These are phyloP conservation scores for Colletotrichum acutatum DNA, from an alignment of 2,329 filamentous ascomycete species.

Conservation along the genomic window DNA sequence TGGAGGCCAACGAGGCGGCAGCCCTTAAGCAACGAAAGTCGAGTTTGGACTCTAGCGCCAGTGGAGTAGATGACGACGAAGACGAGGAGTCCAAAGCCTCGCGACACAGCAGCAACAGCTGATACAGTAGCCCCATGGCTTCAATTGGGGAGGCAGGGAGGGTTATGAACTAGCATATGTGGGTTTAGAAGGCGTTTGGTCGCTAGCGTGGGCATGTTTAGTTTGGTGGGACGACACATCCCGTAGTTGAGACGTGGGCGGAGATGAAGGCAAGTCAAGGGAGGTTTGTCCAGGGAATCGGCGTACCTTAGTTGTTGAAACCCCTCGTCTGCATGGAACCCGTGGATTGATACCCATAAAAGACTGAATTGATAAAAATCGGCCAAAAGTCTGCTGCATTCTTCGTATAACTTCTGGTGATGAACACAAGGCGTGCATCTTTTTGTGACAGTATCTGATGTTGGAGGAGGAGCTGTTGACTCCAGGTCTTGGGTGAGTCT, in stretches of 20 bases:
- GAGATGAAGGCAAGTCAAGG: background rate
- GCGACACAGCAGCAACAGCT: constrained; percentile 29
- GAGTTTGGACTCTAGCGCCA: constrained; percentile 43
- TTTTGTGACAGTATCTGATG: background rate
- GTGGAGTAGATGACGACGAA: constrained; percentile 46
- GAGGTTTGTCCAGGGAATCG: background rate
- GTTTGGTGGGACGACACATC: background rate
- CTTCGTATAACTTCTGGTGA: background rate
- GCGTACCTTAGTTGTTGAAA: background rate
- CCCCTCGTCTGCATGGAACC: background rate
- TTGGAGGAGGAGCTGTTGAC: background rate
- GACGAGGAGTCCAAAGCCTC: constrained; percentile 45
- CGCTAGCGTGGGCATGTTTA: constrained; percentile 15
- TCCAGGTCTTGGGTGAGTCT: constrained; percentile 27
- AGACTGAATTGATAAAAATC: background rate
- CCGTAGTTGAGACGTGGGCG: background rate
- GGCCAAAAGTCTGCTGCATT: background rate
- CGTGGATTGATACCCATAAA: constrained; percentile 31
- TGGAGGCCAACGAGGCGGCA: constrained; percentile 69
- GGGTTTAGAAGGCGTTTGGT: constrained; percentile 14
- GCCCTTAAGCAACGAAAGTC: constrained; percentile 52
- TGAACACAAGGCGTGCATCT: background rate
- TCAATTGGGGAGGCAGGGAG: constrained; percentile 24
- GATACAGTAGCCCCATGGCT: background rate
- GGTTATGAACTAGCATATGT: background rate